Evolutionary conservation across 2,329 filamentous ascomycete species (phyloP).

Genomic region (Diaporthe ampelina): DNA sequence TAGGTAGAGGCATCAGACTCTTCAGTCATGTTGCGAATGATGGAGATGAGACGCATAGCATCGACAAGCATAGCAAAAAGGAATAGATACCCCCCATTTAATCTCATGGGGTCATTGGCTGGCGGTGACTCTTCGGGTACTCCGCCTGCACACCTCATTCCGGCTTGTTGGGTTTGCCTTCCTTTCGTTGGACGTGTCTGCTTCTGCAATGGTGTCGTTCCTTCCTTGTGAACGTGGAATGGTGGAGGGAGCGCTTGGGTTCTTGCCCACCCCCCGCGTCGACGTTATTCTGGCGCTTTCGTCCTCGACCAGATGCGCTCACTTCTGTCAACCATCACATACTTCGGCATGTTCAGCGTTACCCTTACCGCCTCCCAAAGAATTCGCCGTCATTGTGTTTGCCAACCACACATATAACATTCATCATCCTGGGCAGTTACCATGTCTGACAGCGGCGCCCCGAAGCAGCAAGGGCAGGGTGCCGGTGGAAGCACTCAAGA

Average conservation of each 20-base stretch:
- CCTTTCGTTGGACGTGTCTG: neutral
- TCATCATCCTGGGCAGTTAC: neutral
- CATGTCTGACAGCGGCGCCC: neutral
- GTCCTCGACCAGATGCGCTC: neutral
- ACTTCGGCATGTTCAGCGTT: neutral
- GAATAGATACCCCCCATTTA: conserved; percentile 31
- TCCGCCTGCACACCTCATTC: no score
- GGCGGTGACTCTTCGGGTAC: neutral
- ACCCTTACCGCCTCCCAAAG: neutral
- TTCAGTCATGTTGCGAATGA: neutral
- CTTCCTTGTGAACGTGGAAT: no score
- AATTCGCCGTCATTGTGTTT: neutral
- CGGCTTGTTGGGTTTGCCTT: neutral
- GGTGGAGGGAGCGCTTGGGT: no score
- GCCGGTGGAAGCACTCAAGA: no score
- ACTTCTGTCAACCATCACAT: neutral
- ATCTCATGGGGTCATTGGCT: conserved; percentile 15
- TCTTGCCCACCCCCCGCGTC: no score
- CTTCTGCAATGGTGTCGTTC: neutral
- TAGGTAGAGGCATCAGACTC: neutral
- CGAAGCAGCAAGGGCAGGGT: no score
- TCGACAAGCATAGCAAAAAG: conserved; percentile 31
- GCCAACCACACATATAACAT: neutral
- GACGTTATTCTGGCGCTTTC: no score
- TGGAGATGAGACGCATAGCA: conserved; percentile 5